Evolutionary conservation across 345 rosid genomes (phyloP), one percentile per base, ranked within the genome.

Genomic region (Nasturtium officinale): DNA sequence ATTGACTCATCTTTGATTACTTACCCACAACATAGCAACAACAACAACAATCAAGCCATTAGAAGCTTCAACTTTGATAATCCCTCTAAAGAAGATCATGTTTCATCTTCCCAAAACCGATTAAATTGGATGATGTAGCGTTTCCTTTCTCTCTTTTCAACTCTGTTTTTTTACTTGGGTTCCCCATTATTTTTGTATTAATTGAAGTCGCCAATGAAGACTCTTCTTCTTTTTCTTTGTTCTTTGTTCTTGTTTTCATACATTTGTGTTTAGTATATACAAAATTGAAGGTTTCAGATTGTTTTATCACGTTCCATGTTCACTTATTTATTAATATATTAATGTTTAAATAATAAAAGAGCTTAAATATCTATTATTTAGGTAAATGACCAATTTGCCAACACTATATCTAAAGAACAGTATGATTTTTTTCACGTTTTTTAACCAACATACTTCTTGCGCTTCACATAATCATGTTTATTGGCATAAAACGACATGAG

Each of bases 41-140:
- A 69, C 26, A 38, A 6, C 65, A 57, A 69, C 21, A 57, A 47
- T 45, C 57, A 25, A 42, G 9, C 58, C 72, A 56, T 57, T 21
- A 57, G 67, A 70, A 70, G 61, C 72, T 71, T 77, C 8, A 77
- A 66, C 63, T 77, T 77, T 60, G 72, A 65, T 65, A 68, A 55
- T 59, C 72, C 80, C 47, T 58, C 68, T 11, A 65, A 55, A 77
- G 72, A 62, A 77, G 73, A 65, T 30, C 38, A 71, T 58, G 72
- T 77, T 65, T 58, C 80, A n/a, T 69, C 79, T 47, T 63, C 79
- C 16, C 71, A 55, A 70, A 76, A 35, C 57, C 33, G 43, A 20
- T 59, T 77, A 32, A 77, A 52, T 60, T 77, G 80, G 80, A 57
- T 77, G 76, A 64, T 71, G 56, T 70, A 70, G 42, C 35, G 17